Evolutionary conservation across 2,329 filamentous ascomycete genomes (phyloP).

Genomic region (Exserohilum turcica): DNA sequence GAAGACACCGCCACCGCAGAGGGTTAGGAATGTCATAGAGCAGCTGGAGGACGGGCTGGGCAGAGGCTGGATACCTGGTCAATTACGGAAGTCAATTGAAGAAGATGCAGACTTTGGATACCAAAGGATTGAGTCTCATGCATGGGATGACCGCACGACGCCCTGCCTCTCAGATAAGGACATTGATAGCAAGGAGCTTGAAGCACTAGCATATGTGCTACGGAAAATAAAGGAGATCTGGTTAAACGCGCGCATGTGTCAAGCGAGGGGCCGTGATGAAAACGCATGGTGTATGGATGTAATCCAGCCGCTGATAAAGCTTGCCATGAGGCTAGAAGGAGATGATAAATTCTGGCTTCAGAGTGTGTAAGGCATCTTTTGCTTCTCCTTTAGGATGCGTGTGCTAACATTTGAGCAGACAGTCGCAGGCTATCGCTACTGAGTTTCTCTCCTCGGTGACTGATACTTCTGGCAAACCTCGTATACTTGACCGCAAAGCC

Average conservation of each 20-base stretch:
- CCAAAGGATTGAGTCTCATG: background rate
- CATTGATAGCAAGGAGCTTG: background rate
- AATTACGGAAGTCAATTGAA: background rate
- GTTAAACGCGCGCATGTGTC: background rate
- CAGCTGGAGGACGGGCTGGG: slow-evolving; percentile 6
- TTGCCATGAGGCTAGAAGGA: background rate
- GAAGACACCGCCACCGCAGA: slow-evolving; percentile 11
- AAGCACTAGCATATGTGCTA: background rate
- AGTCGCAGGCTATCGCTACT: background rate
- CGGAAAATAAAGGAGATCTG: background rate
- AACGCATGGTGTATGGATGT: background rate
- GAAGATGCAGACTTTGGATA: background rate
- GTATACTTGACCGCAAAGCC: background rate
- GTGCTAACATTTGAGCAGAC: background rate
- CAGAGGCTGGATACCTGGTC: background rate
- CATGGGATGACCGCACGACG: background rate
- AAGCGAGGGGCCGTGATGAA: background rate
- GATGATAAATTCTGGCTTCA: background rate
- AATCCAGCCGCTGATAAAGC: background rate
- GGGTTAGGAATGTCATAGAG: slow-evolving; percentile 18
- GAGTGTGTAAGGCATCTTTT: background rate
- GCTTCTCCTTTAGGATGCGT: background rate
- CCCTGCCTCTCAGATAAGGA: background rate
- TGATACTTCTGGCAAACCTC: background rate
- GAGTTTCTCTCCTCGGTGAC: background rate